Evolutionary conservation across 106 monocot genomes (phyloP), one percentile per base, ranked within the genome.

Genomic region (Vanilla planifolia): DNA sequence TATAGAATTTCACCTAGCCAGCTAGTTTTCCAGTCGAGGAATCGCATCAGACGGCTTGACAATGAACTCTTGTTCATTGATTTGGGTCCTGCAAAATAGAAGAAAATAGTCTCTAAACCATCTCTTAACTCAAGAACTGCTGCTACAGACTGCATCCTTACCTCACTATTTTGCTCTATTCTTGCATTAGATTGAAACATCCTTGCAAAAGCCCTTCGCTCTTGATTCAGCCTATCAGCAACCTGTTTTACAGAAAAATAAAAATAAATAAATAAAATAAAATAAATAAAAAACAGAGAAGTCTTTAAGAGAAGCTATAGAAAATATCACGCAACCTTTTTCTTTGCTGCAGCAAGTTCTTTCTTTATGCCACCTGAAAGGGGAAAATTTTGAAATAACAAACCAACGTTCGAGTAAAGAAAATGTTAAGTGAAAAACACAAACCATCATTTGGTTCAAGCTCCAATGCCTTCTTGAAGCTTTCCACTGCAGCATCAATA

Each of bases 401-500:
- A 59, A 33, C 6, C 3, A 59, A 37, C 21, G 58, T 5, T 48
- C 2, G 10, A 21, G 21, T 25, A 21, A 46, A 13, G 13, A 4
- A 33, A 25, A 30, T 19, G 17, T 33, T 55, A 21, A 59, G 33
- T 63, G 13, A 23, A 23, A 20, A 53, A 8, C 0, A 51, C 59
- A 21, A 25, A 87, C 92, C 87, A 76, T 92, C 92, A 70, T 86
- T 87, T 27, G 92, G 92, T 58, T 87, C 92, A 17, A 92, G 61
- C 33, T 87, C 87, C 35, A 92, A 25, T 42, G 92, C 87, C 29
- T 69, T 74, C 65, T 80, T 87, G 67, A 92, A 92, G 73, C 92
- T 92, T 45, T 84, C 86, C 8, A 84, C 74, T 0, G 92, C 92
- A 65, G 92, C 71, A 76, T 92, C 92, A 27, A 92, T 63, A 66